Evolutionary conservation across 192 early-diverging fungal genomes (phyloP), one percentile per base, ranked within the genome.

Genomic region (Backusella australiensis): DNA sequence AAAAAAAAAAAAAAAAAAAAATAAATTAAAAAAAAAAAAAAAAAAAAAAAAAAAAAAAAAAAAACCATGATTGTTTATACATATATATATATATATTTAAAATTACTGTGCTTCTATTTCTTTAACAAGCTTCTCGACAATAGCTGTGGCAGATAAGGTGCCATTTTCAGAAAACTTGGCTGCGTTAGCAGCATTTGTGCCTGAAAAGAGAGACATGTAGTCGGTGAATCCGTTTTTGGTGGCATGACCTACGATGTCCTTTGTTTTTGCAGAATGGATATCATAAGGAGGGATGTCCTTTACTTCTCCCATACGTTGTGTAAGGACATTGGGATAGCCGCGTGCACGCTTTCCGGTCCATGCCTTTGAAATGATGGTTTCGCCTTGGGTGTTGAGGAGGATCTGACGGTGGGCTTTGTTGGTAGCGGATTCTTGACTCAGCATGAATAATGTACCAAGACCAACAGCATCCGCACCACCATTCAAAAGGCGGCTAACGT

Each of bases 371-470:
- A 81, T 32, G 19, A 74, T 21, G 21, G 80, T 81, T 4, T 39
- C 34, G 1, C 71, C 67, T 3, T 71, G 44, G 32, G 65, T 34
- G 11, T 39, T 53, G 29, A 80, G 34, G 5, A 80, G 26, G 1
- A 53, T 53, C 2, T 77, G n/a, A 5, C 41, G 41, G 19, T 81
- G 80, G 14, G 69, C 44, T 12, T 59, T 2, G 2, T 72, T 75
- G 19, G 76, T 68, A n/a, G 38, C 11, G 1, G 75, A 77, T 19
- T 67, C 68, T 15, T 44, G 74, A 19, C 75, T 34, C 34, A 81
- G 15, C 80, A 81, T 81, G 29, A 81, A 81, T 12, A 81, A 29
- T 1, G 75, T 81, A 26, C 80, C 80, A 14, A 74, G 34, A 23
- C 59, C 75, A 1, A 42, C 75, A 19, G 72, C 80, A 66, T 81